Conservation (phyloP, 257 asterid genomes). For the Coffea canephora region DNA sequence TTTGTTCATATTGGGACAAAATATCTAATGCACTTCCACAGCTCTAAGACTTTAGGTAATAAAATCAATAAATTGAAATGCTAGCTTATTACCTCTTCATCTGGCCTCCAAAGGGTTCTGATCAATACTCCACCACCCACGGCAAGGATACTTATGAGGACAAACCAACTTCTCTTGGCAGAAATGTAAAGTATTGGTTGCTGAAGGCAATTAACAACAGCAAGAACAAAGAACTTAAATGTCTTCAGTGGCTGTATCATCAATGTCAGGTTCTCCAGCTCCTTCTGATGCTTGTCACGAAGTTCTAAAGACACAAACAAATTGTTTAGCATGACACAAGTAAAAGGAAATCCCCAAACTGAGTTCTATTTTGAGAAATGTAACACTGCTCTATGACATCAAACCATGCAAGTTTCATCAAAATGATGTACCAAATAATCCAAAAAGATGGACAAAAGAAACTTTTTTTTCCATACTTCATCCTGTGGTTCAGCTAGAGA, state of each 20-base stretch:
- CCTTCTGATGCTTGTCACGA: slow-evolving; percentile 52
- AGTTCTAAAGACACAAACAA: slow-evolving; percentile 37
- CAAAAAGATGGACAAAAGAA: background rate
- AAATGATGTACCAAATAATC: background rate
- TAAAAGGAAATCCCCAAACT: background rate
- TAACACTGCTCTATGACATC: background rate
- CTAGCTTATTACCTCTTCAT: slow-evolving; percentile 46
- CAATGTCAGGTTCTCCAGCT: slow-evolving; percentile 53
- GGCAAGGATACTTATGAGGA: slow-evolving; percentile 36
- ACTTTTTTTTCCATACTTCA: background rate
- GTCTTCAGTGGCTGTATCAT: slow-evolving; percentile 65
- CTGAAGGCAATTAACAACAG: slow-evolving; percentile 42
- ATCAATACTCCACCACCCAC: slow-evolving; percentile 39
- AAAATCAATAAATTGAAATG: slow-evolving; percentile 1
- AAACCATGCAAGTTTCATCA: background rate
- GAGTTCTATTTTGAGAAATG: background rate
- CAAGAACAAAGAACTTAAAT: slow-evolving; percentile 47
- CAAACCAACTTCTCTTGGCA: slow-evolving; percentile 51
- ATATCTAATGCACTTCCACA: background rate
- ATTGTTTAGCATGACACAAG: background rate
- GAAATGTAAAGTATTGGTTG: slow-evolving; percentile 38
- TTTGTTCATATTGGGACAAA: background rate
- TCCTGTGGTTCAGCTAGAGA: background rate
- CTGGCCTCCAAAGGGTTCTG: slow-evolving; percentile 46
- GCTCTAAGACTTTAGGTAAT: background rate